These are phyloP conservation scores for Pseudogymnoascus sp. DNA, from an alignment of 2,329 filamentous ascomycete species.

Conservation along the genomic window DNA sequence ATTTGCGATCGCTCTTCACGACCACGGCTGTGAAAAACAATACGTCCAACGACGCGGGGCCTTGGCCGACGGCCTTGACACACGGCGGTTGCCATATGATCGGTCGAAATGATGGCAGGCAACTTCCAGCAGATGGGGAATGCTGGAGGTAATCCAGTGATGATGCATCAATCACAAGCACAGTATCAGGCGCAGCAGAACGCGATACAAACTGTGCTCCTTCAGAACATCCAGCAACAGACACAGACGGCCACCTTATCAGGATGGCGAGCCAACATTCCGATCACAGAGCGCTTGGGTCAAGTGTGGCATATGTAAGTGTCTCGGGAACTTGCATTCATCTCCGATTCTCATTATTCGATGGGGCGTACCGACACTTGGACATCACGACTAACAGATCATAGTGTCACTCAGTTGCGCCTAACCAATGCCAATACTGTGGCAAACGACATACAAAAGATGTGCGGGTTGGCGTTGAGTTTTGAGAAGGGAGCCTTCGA, in stretches of 20 bases:
- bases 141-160: constrained; percentile 24
- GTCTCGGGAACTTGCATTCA: not conserved
- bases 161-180: constrained; percentile 10
- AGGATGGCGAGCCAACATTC: constrained; percentile 25
- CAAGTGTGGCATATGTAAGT: constrained; percentile 29
- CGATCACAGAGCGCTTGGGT: constrained; percentile 25
- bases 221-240: constrained; percentile 6
- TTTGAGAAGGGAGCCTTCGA: constrained; percentile 13
- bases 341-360: not conserved
- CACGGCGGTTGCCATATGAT: constrained; percentile 14
- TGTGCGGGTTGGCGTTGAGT: constrained; percentile 6
- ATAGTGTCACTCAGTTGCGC: constrained; percentile 11
- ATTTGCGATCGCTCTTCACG: not conserved
- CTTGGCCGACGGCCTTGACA: constrained; percentile 1
- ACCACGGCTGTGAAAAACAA: constrained; percentile 8
- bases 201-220: constrained; percentile 27
- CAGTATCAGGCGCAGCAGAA: constrained; percentile 10
- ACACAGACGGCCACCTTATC: constrained; percentile 20
- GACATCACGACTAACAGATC: not conserved
- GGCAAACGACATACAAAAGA: constrained; percentile 1
- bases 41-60: not conserved
- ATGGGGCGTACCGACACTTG: not conserved
- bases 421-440: constrained; percentile 1
- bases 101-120: constrained; percentile 25
- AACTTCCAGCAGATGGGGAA: constrained; percentile 29